Base-by-base conservation (phyloP, 2,329 filamentous ascomycete species). In the Thelonectria rubi region DNA sequence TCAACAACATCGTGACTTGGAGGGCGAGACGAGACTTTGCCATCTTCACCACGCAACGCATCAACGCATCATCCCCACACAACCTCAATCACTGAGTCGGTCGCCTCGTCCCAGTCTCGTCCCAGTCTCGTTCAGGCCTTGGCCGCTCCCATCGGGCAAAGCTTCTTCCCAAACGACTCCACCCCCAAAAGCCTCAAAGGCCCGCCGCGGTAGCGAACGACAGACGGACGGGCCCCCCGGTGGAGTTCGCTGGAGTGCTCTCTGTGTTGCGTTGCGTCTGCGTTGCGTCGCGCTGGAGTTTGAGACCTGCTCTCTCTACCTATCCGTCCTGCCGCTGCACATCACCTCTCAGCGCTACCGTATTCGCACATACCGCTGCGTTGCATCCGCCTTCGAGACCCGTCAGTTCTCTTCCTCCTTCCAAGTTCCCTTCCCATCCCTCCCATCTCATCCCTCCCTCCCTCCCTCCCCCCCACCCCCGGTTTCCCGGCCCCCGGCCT, bases 401-500 rank as follows among this genome's bases (percentile, higher is more conserved):
- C 26, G 62, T 69, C 65, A 70, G 64, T 67, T 57, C 60, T 61
- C 58, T 60, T 53, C 62, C 66, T 61, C 63, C 65, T 71, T 49
- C 51, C 32, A 34, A 34, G 10, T 26, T 24, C 45, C 39, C 60
- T n/a, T n/a, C n/a, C n/a, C n/a, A n/a, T n/a, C n/a, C n/a, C n/a
- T 7, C 8, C 26, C 5, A 30, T 30, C 26, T 5, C 7, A 9
- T 30, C 26, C 26, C 26, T 30, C 26, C 26, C 7, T 30, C 26
- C 26, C 26, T 6, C 26, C 24, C 24, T 24, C 24, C 24, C 55
- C 69, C 69, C 69, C 68, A 67, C 69, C 69, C 69, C 69, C 68
- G 64, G 69, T 64, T 66, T 70, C 58, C 66, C 69, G 66, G 66
- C 60, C 69, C 63, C 69, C 45, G 65, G 65, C 69, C 63, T 63